Base-by-base conservation (phyloP, 768 basidiomycete genomes). In the Leccinum obscurum region DNA sequence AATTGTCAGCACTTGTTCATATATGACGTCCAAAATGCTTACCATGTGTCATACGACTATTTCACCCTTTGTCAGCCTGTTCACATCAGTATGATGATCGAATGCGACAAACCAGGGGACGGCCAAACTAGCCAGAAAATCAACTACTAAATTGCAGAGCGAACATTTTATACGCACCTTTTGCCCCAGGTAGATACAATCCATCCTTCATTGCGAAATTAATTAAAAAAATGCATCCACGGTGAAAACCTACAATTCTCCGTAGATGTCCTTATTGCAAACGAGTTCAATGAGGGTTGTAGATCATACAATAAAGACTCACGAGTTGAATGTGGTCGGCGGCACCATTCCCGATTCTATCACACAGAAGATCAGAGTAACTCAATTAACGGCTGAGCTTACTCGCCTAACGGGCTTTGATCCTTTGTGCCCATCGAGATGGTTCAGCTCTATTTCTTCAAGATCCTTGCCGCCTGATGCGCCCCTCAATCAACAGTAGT, bases 141-240 rank as follows among this genome's bases (percentile, higher is more conserved):
- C 35, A 64, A 49, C 62, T 51, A 6, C 44, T 37, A 6, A 20
- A 17, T 3, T 26, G 41, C 37, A 64, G 15, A 53, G 24, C 35
- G 50, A 9, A 24, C 15, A 34, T 55, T 22, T 50, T 57, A n/a
- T 37, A 60, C 77, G 17, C 41, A 87, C 89, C 84, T 98, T 98
- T 75, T 98, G 95, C 5, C 93, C 89, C 22, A 98, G 84, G 72
- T 98, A 98, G 63, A 98, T 92, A 85, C 90, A 94, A 78, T 97
- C 95, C 90, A 96, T 89, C 53, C 90, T 91, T 66, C 2, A 57
- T 32, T 32, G 9, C 22, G 1, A 59, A 6, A 28, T 63, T 35
- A 59, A 32, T 30, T 24, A 26, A 35, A 37, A 14, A 51, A 4
- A 35, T 37, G 6, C 7, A 35, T 28, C 20, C 7, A 55, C 0